phyloP scores from a whole-genome alignment of 2,329 filamentous ascomycete species.

The Parastagonospora avenae region DNA sequence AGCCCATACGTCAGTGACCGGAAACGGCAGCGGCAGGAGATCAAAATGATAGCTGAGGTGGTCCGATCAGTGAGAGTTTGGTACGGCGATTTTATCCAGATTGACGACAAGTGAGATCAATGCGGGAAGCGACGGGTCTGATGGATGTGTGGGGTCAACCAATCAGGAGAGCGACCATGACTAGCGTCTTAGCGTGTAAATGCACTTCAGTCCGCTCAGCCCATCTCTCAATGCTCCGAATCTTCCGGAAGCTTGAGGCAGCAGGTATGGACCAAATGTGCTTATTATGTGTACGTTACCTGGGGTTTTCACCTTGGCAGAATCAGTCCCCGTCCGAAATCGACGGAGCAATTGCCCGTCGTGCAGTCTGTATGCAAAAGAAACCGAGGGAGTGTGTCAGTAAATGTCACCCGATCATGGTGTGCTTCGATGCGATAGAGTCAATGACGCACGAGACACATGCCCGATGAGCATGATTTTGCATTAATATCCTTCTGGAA shows the following conservation, averaged over 20 bases:
- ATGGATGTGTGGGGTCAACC: conserved; percentile 8
- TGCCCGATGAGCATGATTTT: too few species aligned
- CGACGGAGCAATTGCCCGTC: too few species aligned
- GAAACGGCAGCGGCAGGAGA: neutral
- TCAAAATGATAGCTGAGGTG: neutral
- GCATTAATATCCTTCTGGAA: neutral
- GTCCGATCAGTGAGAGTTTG: conserved; percentile 7
- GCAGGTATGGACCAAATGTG: neutral
- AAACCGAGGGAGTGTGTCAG: too few species aligned
- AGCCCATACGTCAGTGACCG: neutral
- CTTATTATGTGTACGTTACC: too few species aligned
- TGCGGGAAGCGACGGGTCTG: conserved; percentile 1
- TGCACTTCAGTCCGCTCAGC: neutral
- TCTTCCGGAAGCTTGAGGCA: conserved; percentile 1
- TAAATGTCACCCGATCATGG: too few species aligned
- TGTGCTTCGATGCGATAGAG: too few species aligned
- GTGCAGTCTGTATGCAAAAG: too few species aligned
- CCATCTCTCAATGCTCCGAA: conserved; percentile 1
- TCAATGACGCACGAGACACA: too few species aligned
- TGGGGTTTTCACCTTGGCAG: too few species aligned
- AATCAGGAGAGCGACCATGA: conserved; percentile 1
- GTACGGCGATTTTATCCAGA: conserved; percentile 9
- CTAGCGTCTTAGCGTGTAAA: neutral
- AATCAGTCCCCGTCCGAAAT: too few species aligned
- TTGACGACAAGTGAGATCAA: conserved; percentile 3